Evolutionary conservation across 164 flowering plant genomes (phyloP).

Genomic region (Vitis amurensis): DNA sequence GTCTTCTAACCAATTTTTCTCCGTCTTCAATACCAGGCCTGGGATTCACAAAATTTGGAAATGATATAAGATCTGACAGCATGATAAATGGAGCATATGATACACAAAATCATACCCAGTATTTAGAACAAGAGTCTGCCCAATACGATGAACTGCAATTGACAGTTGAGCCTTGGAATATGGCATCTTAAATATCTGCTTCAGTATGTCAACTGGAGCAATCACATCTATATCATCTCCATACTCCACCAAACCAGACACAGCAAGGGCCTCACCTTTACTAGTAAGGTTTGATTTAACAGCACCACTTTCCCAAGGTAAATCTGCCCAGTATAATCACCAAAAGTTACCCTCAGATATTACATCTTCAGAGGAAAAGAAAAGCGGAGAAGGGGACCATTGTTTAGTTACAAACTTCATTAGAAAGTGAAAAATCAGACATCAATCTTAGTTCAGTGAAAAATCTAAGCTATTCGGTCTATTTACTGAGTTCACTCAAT

Average conservation of each 20-base stretch:
- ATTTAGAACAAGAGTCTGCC: conserved; percentile 86
- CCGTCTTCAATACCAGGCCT: conserved; percentile 97
- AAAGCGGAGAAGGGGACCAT: background rate
- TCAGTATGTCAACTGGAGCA: conserved; percentile 85
- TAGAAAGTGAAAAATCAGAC: background rate
- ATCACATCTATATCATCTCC: conserved; percentile 97
- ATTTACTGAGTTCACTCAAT: too few relatives aligned
- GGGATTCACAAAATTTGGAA: conserved; percentile 11
- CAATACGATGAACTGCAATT: conserved; percentile 87
- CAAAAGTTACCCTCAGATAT: background rate
- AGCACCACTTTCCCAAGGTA: conserved; percentile 50
- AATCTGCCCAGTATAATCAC: conserved; percentile 35
- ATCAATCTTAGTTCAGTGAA: too few relatives aligned
- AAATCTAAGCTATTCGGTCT: too few relatives aligned
- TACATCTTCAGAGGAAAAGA: background rate
- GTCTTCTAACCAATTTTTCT: conserved; percentile 78
- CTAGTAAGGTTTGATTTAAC: conserved; percentile 62
- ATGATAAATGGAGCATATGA: background rate
- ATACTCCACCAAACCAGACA: conserved; percentile 83
- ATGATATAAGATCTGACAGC: background rate
- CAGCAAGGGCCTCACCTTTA: conserved; percentile 93
- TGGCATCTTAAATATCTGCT: conserved; percentile 98
- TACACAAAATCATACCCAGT: conserved; percentile 54
- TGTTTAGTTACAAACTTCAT: background rate
- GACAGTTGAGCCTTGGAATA: conserved; percentile 90